Base-by-base conservation (phyloP, 78 protist species). In the Dictyostelium citrinum region DNA sequence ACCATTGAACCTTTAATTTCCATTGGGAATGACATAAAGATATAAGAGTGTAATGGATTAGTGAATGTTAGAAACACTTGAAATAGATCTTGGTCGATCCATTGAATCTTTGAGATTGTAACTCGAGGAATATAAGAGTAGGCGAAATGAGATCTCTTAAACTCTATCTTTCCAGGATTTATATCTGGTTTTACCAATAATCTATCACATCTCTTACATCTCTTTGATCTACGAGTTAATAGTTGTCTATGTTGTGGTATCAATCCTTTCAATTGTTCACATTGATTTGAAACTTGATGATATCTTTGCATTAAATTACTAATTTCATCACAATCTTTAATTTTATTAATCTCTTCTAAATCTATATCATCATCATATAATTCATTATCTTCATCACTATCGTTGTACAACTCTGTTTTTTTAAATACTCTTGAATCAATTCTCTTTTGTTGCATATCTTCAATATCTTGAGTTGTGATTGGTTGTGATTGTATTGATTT, bases 101-200 rank as follows among this genome's bases (percentile, higher is more conserved):
- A 86, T 11, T 75, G n/a, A 12, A 60, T 67, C 12, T 29, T 33
- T 7, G 46, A 2, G 3, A 86, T 43, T 12, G 16, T 10, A 4
- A 86, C 16, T 29, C 92, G 67, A 22, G 92, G 92, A 17, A 86
- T 74, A 9, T 43, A 77, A 3, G 92, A 27, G 77, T 75, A 86
- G 7, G 84, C 92, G 68, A 86, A 86, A 51, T 86, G 92, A 29
- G 78, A 83, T 41, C 92, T 39, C 49, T 86, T 86, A 27, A 86
- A 77, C 11, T 86, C 92, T n/a, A 83, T 86, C 27, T 86, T 86
- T 9, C 43, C 45, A 7, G 78, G 76, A 27, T 74, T 64, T 11
- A 86, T 27, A 24, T 82, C 88, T 10, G 88, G 77, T 80, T 86
- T 86, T 1, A 60, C 78, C 5, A 86, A 39, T n/a, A 86, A 46